Evolutionary conservation across 2,329 filamentous ascomycete species (phyloP), one percentile per base, ranked within the genome.

Genomic region (Acrocalymma vagum): DNA sequence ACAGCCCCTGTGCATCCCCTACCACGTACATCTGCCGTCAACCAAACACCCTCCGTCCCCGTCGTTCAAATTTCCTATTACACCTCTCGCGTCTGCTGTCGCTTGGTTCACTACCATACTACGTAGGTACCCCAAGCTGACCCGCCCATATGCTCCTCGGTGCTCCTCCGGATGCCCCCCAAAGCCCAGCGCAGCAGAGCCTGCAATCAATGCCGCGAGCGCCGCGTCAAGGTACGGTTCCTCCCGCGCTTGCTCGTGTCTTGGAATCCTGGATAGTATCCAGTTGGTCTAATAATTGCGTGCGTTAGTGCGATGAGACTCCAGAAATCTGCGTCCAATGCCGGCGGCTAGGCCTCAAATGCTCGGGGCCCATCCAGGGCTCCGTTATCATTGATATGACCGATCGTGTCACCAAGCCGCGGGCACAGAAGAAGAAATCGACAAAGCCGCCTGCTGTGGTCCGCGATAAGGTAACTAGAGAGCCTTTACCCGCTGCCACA

Each of bases 341-440:
- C 35, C 43, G 45, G 11, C 60, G 62, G 9, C 51, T 67, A 11
- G 55, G 58, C 11, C 50, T 67, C 22, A 29, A 40, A 14, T 67
- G 64, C 49, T 64, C 61, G 11, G 63, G 64, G 9, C 60, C 63
- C 2, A 29, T 63, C 3, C 53, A 63, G 16, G 63, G 62, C 35
- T 64, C 62, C 13, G 58, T 66, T 21, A 62, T 68, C 33, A 68
- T 68, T 37, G 63, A 67, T 21, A 67, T 67, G 63, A 67, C 63
- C 1, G 58, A 65, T 16, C 59, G 57, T 29, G 51, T 64, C 2
- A 42, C 50, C 9, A 65, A 59, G 37, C 61, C 62, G 9, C 53
- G 54, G 33, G 45, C 37, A 15, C 48, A 56, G 7, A 63, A 60
- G 47, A 62, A 61, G 32, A 57, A 47, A 38, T 28, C 42, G 2